Percentiles rank a stretch among this genome's conserved stretches.
phyloP scores from a whole-genome alignment of 1,284 basidiomycete genomes.

The Sanghuangporus baumii region DNA sequence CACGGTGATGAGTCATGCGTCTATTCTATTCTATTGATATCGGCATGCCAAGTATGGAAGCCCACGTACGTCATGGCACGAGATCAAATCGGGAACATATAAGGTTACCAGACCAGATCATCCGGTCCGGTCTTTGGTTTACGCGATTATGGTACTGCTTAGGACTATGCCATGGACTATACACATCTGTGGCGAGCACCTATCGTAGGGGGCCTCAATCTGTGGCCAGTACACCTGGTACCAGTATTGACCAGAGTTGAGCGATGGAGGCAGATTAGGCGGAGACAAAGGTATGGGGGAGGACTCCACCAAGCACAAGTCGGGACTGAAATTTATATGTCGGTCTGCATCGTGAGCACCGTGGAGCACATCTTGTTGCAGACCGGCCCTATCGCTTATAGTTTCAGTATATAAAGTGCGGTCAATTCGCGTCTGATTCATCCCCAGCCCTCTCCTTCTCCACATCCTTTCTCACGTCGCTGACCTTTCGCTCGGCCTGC shows the following conservation, averaged over 20 bases:
- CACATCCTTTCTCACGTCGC: background rate
- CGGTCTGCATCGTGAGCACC: background rate
- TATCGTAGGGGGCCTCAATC: too few relatives aligned
- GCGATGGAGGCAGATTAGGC: background rate
- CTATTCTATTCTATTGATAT: too few relatives aligned
- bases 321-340: background rate
- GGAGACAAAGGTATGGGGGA: background rate
- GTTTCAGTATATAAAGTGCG: background rate
- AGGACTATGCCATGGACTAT: too few relatives aligned
- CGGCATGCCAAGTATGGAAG: background rate
- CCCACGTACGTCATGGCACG: slow-evolving; percentile 16
- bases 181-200: too few relatives aligned
- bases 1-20: background rate
- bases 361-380: slow-evolving; percentile 17
- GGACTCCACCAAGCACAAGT: background rate
- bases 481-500: background rate
- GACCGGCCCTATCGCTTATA: too few relatives aligned
- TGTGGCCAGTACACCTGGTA: too few relatives aligned
- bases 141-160: background rate
- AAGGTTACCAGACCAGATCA: background rate
- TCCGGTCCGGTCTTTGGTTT: background rate
- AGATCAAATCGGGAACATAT: background rate
- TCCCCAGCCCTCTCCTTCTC: background rate
- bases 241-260: background rate
- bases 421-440: background rate